These are phyloP conservation scores for Neoarthrinium moseri DNA, from an alignment of 2,329 filamentous ascomycete species.

Conservation along the genomic window DNA sequence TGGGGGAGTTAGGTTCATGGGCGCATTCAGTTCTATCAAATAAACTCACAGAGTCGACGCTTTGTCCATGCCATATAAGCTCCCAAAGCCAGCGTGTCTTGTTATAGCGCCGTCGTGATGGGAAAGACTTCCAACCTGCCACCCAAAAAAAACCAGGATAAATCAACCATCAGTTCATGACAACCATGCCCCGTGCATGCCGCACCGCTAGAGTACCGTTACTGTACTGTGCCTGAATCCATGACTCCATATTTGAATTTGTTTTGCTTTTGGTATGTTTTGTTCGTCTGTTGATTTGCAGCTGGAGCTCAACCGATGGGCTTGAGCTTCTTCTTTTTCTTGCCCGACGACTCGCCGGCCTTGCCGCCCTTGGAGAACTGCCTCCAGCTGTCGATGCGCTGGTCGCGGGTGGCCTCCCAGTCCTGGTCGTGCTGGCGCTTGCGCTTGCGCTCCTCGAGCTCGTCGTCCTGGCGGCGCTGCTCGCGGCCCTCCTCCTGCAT, in stretches of 20 bases:
- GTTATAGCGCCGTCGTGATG: no score
- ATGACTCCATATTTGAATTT: no score
- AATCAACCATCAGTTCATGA: background rate
- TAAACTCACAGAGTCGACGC: constrained; percentile 28
- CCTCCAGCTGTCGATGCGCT: constrained; percentile 91
- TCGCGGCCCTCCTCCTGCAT: constrained; percentile 95
- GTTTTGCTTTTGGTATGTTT: no score
- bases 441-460: constrained; percentile 75
- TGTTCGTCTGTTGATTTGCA: no score
- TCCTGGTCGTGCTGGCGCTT: constrained; percentile 91
- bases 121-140: no score
- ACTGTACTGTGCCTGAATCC: no score
- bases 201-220: no score
- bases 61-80: no score
- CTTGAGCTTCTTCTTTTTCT: constrained; percentile 72
- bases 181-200: background rate
- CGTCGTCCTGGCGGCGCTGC: constrained; percentile 82
- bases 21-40: constrained; percentile 29
- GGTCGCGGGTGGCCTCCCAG: constrained; percentile 91
- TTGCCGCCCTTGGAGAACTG: constrained; percentile 74
- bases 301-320: constrained; percentile 54
- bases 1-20: constrained; percentile 33
- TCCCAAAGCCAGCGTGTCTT: no score
- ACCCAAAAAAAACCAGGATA: no score
- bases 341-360: constrained; percentile 36